Conservation (phyloP, 139 green algal genomes). For the Chlorella ohadii region DNA sequence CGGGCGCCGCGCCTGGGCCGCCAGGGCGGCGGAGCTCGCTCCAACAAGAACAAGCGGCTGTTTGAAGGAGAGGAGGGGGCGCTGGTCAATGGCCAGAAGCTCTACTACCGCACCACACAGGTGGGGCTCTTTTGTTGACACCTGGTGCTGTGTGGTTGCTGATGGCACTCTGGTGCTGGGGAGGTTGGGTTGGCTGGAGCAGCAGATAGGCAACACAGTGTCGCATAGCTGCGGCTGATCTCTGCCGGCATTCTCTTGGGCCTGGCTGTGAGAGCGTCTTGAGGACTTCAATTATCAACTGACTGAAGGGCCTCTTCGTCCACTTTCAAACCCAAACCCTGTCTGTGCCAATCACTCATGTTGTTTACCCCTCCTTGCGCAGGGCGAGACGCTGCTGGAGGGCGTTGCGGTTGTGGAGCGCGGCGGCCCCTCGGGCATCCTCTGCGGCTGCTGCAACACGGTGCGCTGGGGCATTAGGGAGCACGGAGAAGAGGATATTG, state of each 20-base stretch:
- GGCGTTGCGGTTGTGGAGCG: constrained; percentile 52
- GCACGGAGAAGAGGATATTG: no score
- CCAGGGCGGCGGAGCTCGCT: constrained; percentile 42
- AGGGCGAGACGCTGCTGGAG: constrained; percentile 66
- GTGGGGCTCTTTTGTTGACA: not conserved
- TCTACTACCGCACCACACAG: constrained; percentile 44
- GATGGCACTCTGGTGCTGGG: not conserved
- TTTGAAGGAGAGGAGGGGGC: constrained; percentile 66
- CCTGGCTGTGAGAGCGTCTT: no score
- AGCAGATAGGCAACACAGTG: no score
- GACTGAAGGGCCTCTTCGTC: no score
- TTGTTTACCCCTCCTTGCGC: constrained; percentile 1
- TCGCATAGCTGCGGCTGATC: no score
- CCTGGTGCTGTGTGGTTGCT: no score
- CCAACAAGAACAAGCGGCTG: constrained; percentile 79
- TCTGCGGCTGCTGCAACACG: constrained; percentile 83
- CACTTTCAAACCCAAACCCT: no score
- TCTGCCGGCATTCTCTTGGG: no score
- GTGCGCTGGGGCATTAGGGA: no score
- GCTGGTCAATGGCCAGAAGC: constrained; percentile 50
- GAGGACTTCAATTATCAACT: no score
- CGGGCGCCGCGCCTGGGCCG: constrained; percentile 19
- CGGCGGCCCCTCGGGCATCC: constrained; percentile 73
- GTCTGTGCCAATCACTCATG: no score
- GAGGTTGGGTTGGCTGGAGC: no score